Evolutionary conservation across 2,329 filamentous ascomycete genomes (phyloP).

Genomic region (Scedosporium dehoogii): DNA sequence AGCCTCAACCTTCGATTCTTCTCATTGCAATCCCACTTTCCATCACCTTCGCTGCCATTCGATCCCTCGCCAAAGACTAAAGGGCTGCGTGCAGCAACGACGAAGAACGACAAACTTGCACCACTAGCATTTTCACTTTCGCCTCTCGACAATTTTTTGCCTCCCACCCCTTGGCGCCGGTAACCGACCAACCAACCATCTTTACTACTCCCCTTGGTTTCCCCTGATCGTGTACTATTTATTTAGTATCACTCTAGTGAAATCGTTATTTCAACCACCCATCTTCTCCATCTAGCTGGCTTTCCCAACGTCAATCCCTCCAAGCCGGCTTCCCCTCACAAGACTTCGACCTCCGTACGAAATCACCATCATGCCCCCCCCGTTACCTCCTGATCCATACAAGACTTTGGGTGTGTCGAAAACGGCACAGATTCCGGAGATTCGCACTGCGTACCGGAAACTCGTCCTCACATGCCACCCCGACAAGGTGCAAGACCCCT

Average conservation of each 20-base stretch:
- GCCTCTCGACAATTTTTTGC: background rate
- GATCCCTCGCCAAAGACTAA: background rate
- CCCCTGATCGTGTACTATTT: background rate
- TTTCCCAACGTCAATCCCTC: background rate
- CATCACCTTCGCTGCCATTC: background rate
- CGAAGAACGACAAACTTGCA: background rate
- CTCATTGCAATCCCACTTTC: background rate
- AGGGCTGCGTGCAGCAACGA: background rate
- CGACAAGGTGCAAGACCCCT: slow-evolving; percentile 76
- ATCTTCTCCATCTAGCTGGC: background rate
- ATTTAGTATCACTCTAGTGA: background rate
- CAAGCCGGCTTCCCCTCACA: background rate
- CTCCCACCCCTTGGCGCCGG: background rate
- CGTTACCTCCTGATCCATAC: slow-evolving; percentile 63
- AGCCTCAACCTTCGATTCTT: background rate
- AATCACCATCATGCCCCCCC: slow-evolving; percentile 33
- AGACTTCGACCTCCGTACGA: background rate
- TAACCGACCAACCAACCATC: background rate
- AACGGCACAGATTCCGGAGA: slow-evolving; percentile 59
- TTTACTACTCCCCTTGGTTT: background rate
- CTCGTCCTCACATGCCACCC: slow-evolving; percentile 82
- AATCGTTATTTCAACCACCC: background rate
- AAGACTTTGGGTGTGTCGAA: slow-evolving; percentile 62
- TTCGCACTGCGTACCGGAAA: slow-evolving; percentile 74
- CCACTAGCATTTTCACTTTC: background rate